Evolutionary conservation across 228 moss, liverwort and hornwort genomes (phyloP).

Genomic region (Sphagnum fallax): DNA sequence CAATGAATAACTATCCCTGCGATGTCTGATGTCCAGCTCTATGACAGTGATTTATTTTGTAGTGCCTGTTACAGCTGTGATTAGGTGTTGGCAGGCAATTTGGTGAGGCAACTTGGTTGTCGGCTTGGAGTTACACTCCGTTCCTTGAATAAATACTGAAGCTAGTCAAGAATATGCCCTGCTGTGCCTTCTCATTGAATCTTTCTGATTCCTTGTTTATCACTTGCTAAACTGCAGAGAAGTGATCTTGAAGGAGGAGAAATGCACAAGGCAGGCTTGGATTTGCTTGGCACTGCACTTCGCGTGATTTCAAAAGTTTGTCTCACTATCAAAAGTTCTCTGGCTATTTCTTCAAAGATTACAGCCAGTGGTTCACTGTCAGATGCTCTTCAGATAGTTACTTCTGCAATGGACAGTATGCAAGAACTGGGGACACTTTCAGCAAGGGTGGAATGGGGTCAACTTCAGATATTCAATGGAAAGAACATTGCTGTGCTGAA

Average conservation of each 20-base stretch:
- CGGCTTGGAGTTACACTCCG: no score
- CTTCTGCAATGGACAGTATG: conserved; percentile 37
- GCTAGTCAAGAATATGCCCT: no score
- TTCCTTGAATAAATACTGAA: no score
- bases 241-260: conserved; percentile 26
- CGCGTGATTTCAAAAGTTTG: conserved; percentile 49
- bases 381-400: conserved; percentile 48
- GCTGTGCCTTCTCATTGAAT: no score
- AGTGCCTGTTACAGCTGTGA: no score
- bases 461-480: conserved; percentile 30
- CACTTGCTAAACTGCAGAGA: conserved; percentile 26
- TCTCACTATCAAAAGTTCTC: conserved; percentile 15
- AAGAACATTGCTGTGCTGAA: conserved; percentile 50
- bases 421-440: conserved; percentile 59
- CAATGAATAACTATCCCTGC: no score
- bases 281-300: conserved; percentile 47
- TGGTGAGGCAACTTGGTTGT: no score
- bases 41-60: no score
- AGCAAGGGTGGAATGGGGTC: conserved; percentile 49
- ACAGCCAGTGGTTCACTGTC: conserved; percentile 7
- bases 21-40: no score
- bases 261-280: conserved; percentile 47
- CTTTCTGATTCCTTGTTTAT: neutral
- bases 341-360: conserved; percentile 7
- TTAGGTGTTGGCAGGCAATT: no score